These are phyloP conservation scores for Pneumocystis carinii DNA, from an alignment of 1,139 yeast species.

Conservation along the genomic window DNA sequence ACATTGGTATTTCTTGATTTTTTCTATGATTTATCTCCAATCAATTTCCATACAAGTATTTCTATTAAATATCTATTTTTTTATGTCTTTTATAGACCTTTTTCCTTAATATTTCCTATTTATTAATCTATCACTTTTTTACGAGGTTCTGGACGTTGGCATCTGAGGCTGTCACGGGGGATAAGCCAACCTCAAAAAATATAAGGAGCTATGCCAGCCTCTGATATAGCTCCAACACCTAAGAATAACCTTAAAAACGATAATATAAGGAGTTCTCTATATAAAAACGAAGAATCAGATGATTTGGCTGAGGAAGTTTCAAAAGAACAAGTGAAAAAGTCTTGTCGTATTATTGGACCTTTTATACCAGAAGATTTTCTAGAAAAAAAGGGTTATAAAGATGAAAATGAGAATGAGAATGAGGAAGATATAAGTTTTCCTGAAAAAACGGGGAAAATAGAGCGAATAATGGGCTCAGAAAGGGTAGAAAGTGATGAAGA, in stretches of 20 bases:
- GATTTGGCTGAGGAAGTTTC: not conserved
- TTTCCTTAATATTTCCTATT: too few relatives aligned
- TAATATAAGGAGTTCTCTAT: not conserved
- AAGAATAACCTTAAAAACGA: not conserved
- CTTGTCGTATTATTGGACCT: not conserved
- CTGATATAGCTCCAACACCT: not conserved
- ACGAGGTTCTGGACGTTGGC: too few relatives aligned
- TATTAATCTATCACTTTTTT: too few relatives aligned
- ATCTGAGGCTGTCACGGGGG: too few relatives aligned
- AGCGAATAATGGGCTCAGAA: not conserved
- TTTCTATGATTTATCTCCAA: not conserved
- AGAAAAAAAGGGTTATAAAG: not conserved
- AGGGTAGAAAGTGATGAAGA: slow-evolving; percentile 7
- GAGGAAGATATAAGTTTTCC: not conserved
- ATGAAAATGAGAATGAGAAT: not conserved
- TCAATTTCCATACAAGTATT: not conserved
- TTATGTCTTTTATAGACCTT: too few relatives aligned
- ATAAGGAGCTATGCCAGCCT: not conserved
- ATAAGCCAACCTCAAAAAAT: too few relatives aligned
- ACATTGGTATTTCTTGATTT: not conserved
- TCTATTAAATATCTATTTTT: too few relatives aligned
- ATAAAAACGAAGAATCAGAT: not conserved
- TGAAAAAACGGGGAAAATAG: not conserved
- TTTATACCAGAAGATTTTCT: not conserved
- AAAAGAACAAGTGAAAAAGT: not conserved